Percentiles rank a stretch among this genome's conserved stretches.
phyloP scores from a whole-genome alignment of 1,284 basidiomycete genomes.

The Ganoderma sinense region DNA sequence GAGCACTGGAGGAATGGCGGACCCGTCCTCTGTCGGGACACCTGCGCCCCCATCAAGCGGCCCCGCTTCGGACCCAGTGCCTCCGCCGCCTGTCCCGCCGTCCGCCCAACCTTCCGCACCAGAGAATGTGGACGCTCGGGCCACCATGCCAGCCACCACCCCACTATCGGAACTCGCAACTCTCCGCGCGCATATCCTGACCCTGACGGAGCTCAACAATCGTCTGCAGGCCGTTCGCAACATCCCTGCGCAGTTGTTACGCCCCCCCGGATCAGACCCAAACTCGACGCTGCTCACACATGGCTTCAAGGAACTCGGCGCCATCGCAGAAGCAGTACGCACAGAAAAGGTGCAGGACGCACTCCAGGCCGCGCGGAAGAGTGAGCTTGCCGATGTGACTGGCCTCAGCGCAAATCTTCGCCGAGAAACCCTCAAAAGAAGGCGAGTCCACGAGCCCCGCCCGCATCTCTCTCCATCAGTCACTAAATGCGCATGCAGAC shows the following conservation, averaged over 20 bases:
- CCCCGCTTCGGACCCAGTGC: conserved; percentile 16
- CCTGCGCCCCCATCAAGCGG: not conserved
- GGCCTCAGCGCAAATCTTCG: conserved; percentile 53
- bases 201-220: conserved; percentile 52
- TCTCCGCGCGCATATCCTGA: conserved; percentile 53
- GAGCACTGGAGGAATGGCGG: conserved; percentile 15
- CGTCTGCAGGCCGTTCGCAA: conserved; percentile 53
- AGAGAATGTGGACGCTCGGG: not conserved
- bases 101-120: not conserved
- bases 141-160: not conserved
- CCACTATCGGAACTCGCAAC: conserved; percentile 22
- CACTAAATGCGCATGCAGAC: conserved; percentile 42
- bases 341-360: conserved; percentile 62
- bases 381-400: conserved; percentile 55
- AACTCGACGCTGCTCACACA: conserved; percentile 30
- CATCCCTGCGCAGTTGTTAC: conserved; percentile 51
- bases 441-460: conserved; percentile 44
- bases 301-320: conserved; percentile 43
- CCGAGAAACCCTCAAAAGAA: conserved; percentile 58
- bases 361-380: conserved; percentile 55
- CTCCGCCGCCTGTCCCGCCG: conserved; percentile 11
- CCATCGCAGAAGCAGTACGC: conserved; percentile 50
- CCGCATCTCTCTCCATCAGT: not conserved
- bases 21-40: not conserved
- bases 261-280: conserved; percentile 29